Evolutionary conservation across 441 rosid genomes (phyloP), one percentile per base, ranked within the genome.

Genomic region (Brassica balearica): DNA sequence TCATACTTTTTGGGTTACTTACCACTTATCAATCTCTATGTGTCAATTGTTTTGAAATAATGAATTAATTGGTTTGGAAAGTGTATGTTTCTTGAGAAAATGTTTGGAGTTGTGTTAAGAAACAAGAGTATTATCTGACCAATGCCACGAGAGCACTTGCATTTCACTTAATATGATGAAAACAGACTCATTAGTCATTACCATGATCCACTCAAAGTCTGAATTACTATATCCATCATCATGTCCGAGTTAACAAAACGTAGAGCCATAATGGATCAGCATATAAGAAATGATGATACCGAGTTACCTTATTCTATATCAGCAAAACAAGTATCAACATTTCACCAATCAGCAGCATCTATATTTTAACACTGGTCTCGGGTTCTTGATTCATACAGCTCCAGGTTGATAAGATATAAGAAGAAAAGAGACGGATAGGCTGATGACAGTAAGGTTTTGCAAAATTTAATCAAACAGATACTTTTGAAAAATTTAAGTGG

Each of bases 11-110:
- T 32, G 11, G 27, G 14, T 29, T 29, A 4, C 34, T 29, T 29
- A 29, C 34, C 34, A 29, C 34, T 69, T 69, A 53, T 11, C 73
- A 65, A 2, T 75, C 36, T 56, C 29, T 29, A 4, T 56, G 20
- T 56, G 65, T 51, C 72, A 48, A 7, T 68, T 6, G 29, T 68
- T 51, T 34, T 34, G 8, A 8, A 23, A 14, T 2, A 51, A 11
- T 34, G 53, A 19, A 56, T 34, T 19, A 3, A 15, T 34, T 32
- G 74, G 32, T 70, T 56, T 69, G 46, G 29, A 5, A 56, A 6
- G 41, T 58, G 8, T 32, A 22, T 32, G 80, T 22, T 29, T 46
- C 56, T 48, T 48, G 56, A 48, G 56, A 48, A 1, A 48, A 5
- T 48, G 51, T 4, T 29, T 29, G 34, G 34, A 29, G 34, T 29